Percentiles rank a stretch among this genome's conserved stretches.
Evolutionary conservation across 2,329 filamentous ascomycete species (phyloP).

Genomic region (Trichophyton benhamiae): DNA sequence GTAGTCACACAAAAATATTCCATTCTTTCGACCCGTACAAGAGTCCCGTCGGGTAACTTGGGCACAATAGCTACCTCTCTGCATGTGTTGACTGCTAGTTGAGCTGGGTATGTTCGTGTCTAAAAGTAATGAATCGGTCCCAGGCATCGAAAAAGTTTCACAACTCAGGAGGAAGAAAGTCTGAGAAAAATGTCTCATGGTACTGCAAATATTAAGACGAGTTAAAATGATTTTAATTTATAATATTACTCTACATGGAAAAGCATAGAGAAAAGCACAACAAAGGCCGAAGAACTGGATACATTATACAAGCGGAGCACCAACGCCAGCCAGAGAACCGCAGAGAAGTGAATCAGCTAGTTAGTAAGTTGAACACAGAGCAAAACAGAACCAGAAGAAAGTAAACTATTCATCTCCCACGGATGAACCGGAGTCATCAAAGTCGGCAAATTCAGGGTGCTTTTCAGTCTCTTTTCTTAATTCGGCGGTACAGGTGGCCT

Average conservation of each 20-base stretch:
- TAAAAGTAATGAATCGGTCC: too few relatives aligned
- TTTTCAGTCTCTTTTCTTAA: conserved; percentile 42
- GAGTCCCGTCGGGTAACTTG: too few relatives aligned
- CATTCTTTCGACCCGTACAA: too few relatives aligned
- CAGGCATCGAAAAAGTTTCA: too few relatives aligned
- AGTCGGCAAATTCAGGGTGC: conserved; percentile 46
- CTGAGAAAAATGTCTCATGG: too few relatives aligned
- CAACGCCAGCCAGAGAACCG: conserved; percentile 31
- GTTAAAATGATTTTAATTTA: not conserved
- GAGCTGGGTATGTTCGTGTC: too few relatives aligned
- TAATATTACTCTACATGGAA: not conserved
- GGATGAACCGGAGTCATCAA: conserved; percentile 39
- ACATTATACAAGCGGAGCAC: conserved; percentile 48
- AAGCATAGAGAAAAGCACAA: not conserved
- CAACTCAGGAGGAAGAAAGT: too few relatives aligned
- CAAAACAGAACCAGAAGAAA: too few relatives aligned
- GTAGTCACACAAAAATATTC: too few relatives aligned
- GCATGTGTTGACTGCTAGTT: too few relatives aligned
- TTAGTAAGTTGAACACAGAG: too few relatives aligned
- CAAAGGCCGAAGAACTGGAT: not conserved
- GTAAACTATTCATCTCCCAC: conserved; percentile 36
- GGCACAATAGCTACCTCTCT: too few relatives aligned
- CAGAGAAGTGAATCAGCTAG: conserved; percentile 18
- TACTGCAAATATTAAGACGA: not conserved
- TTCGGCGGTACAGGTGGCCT: conserved; percentile 42